These are phyloP conservation scores for Pseudogymnoascus sp. DNA, from an alignment of 2,329 filamentous ascomycete genomes.

Conservation along the genomic window DNA sequence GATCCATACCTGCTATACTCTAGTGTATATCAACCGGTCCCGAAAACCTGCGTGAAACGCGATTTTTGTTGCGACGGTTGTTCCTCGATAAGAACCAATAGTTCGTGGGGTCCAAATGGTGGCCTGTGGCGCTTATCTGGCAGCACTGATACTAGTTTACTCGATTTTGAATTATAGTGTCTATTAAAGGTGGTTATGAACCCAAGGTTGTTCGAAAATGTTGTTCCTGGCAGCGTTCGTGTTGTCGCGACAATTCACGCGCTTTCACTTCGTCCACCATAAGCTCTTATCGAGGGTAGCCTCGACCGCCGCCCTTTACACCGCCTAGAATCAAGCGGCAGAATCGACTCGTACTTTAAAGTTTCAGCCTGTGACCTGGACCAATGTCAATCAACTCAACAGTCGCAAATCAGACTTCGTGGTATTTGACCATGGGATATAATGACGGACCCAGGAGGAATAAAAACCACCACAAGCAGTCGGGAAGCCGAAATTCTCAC, in stretches of 20 bases:
- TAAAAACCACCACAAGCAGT: constrained; percentile 6
- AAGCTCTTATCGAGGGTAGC: neutral
- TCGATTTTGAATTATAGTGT: neutral
- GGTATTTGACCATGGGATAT: neutral
- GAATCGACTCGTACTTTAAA: neutral
- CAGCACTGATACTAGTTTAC: neutral
- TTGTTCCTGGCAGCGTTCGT: neutral
- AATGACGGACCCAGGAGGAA: constrained; percentile 1
- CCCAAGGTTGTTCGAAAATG: neutral
- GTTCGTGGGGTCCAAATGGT: neutral
- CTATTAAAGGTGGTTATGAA: neutral
- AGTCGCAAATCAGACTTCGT: neutral
- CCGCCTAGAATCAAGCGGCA: neutral
- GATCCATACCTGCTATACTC: neutral
- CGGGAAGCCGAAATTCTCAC: neutral
- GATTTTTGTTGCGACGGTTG: neutral
- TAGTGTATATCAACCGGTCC: neutral
- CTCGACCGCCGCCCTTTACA: neutral
- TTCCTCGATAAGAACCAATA: neutral
- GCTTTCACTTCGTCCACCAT: neutral
- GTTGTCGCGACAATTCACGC: neutral
- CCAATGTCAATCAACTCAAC: neutral
- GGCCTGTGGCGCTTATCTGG: neutral
- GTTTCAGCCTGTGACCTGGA: neutral
- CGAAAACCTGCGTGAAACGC: neutral